Evolutionary conservation across 345 rosid species (phyloP).

Genomic region (Euclidium syriacum): DNA sequence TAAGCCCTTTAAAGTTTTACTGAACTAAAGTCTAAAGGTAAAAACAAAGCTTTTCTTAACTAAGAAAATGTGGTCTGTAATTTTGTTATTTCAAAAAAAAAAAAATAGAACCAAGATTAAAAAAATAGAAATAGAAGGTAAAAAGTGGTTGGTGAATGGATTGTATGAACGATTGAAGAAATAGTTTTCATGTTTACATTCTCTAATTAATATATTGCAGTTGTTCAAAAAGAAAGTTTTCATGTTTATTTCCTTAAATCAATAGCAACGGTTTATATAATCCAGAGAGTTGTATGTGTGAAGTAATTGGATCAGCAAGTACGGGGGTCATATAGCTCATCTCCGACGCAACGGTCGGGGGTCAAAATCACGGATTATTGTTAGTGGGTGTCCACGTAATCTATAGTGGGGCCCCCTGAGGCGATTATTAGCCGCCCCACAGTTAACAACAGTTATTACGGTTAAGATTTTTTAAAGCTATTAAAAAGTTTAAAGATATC

Average conservation of each 20-base stretch:
- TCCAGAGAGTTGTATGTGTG: not conserved
- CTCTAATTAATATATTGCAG: too few relatives aligned
- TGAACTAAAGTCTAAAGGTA: not conserved
- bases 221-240: too few relatives aligned
- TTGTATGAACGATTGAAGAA: not conserved
- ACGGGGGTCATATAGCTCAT: not conserved
- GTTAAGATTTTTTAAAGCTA: constrained; percentile 16
- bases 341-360: constrained; percentile 26
- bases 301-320: constrained; percentile 6
- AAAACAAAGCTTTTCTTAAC: not conserved
- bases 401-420: constrained; percentile 3
- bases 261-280: not conserved
- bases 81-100: not conserved
- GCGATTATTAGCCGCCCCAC: not conserved
- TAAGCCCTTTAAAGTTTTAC: not conserved
- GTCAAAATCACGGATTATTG: constrained; percentile 32
- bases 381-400: constrained; percentile 18
- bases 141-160: not conserved
- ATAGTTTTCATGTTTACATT: too few relatives aligned
- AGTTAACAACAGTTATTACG: constrained; percentile 28
- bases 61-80: not conserved
- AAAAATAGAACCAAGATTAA: too few relatives aligned
- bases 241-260: too few relatives aligned
- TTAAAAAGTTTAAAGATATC: too few relatives aligned
- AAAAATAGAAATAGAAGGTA: not conserved